Evolutionary conservation across 2,329 filamentous ascomycete species (phyloP).

Genomic region (Claviceps paspali): DNA sequence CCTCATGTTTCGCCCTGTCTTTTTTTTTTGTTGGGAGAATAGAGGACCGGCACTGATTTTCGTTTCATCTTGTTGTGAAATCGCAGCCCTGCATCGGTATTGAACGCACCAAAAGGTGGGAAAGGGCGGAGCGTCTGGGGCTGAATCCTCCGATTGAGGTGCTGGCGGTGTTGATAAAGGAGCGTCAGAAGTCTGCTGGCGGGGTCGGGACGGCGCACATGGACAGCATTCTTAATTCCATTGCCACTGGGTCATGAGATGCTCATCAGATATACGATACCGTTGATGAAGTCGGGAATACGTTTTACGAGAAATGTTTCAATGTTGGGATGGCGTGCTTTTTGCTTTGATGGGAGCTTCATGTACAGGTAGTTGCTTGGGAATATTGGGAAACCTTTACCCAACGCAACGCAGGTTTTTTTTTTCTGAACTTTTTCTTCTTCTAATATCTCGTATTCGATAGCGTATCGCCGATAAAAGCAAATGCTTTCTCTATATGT

Average conservation of each 20-base stretch:
- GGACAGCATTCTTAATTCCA: slow-evolving; percentile 47
- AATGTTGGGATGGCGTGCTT: slow-evolving; percentile 4
- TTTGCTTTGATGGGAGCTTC: background rate
- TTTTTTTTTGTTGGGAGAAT: too few relatives aligned
- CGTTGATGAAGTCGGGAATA: slow-evolving; percentile 5
- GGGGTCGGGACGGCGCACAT: slow-evolving; percentile 55
- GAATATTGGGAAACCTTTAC: too few relatives aligned
- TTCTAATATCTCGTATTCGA: too few relatives aligned
- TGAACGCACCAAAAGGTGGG: slow-evolving; percentile 68
- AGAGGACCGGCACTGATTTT: too few relatives aligned
- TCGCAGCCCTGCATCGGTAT: slow-evolving; percentile 80
- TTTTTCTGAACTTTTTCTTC: background rate
- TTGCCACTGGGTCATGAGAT: slow-evolving; percentile 22
- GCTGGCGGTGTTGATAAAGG: slow-evolving; percentile 65
- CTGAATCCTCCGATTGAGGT: slow-evolving; percentile 85
- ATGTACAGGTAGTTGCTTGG: background rate
- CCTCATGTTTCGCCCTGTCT: background rate
- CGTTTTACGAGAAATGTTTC: slow-evolving; percentile 6
- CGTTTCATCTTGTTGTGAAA: background rate
- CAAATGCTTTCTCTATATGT: background rate
- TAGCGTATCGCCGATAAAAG: too few relatives aligned
- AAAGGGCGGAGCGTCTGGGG: slow-evolving; percentile 66
- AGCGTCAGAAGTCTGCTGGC: slow-evolving; percentile 40
- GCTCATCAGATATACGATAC: background rate
- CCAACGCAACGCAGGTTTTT: too few relatives aligned